These are phyloP conservation scores for Pinguiococcus pyrenoidosus DNA, from an alignment of 108 stramenopile genomes.

Conservation along the genomic window DNA sequence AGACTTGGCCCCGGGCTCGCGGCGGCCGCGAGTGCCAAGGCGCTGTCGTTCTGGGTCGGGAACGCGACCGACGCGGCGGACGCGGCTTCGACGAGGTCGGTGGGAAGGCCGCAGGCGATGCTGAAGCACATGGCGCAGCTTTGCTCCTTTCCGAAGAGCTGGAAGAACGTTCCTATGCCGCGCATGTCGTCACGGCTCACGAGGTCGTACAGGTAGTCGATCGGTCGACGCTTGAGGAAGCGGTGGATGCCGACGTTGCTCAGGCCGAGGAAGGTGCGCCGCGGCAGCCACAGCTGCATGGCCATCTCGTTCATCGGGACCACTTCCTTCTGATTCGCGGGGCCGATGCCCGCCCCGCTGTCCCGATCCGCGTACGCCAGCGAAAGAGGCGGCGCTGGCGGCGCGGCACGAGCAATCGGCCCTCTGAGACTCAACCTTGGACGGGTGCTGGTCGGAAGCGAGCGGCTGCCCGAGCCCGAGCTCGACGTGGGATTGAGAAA, in stretches of 20 bases:
- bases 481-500: conserved; percentile 1
- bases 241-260: conserved; percentile 17
- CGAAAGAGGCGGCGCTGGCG: background rate
- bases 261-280: conserved; percentile 22
- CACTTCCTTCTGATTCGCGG: background rate
- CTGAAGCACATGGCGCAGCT: conserved; percentile 22
- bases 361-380: background rate
- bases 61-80: too few species aligned
- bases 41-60: too few species aligned
- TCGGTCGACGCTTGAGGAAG: conserved; percentile 14
- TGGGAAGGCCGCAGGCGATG: conserved; percentile 22
- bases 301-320: conserved; percentile 14
- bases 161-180: background rate
- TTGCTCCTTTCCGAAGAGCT: conserved; percentile 1
- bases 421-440: too few species aligned
- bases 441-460: too few species aligned
- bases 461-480: background rate
- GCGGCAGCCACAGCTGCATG: conserved; percentile 1
- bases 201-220: conserved; percentile 11
- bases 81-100: conserved; percentile 16
- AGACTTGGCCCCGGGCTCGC: too few species aligned
- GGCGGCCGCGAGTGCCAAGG: too few species aligned
- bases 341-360: background rate
- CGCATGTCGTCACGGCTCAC: background rate
- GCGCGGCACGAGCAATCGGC: background rate